Base-by-base conservation (phyloP, 2,329 filamentous ascomycete species). In the Arthrobotrys conoides region DNA sequence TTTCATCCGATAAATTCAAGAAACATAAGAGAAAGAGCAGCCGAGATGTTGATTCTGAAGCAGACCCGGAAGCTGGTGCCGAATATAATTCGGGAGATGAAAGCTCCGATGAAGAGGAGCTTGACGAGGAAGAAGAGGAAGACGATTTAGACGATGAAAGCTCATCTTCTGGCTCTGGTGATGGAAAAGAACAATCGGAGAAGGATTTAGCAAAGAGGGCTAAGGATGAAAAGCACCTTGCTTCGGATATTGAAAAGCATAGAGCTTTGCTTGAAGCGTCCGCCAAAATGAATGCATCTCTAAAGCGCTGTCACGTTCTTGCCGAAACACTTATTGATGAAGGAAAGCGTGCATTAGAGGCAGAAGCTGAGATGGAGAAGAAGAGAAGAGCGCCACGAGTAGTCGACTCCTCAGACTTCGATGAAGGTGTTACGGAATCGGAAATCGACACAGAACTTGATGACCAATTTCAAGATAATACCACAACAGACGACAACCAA, bases 221-320 rank as follows among this genome's bases (percentile, higher is more conserved):
- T 61, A 89, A 89, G 67, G 95, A 98, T 80, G 93, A 97, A 83
- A 91, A 91, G 81, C 90, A 93, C 33, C 87, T 98, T n/a, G 89
- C 92, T 81, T 87, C 94, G 3, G 96, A 99, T 84, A 87, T 99
- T 0, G 89, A 91, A 2, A 95, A 94, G 83, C 96, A 99, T 83
- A 93, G 94, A 81, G 92, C 97, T 82, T 87, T 98, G 0, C 88
- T 99, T 8, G 87, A 94, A 46, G 94, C 97, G 83, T 96, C 92
- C 81, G 94, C 97, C 83, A 96, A 94, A 86, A 94, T 98, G 87
- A 98, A 97, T 83, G 93, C 96, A 84, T 97, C 93, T 83, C 88
- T 99, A 55, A 96, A 93, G 84, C 89, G 93, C 59, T 99, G 96
- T 84, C 87, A 97, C 38, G 90, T 91, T 81, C 95, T 93, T 89